Evolutionary conservation across 1,284 basidiomycete species (phyloP), one percentile per base, ranked within the genome.

Genomic region (Ganoderma sinense): DNA sequence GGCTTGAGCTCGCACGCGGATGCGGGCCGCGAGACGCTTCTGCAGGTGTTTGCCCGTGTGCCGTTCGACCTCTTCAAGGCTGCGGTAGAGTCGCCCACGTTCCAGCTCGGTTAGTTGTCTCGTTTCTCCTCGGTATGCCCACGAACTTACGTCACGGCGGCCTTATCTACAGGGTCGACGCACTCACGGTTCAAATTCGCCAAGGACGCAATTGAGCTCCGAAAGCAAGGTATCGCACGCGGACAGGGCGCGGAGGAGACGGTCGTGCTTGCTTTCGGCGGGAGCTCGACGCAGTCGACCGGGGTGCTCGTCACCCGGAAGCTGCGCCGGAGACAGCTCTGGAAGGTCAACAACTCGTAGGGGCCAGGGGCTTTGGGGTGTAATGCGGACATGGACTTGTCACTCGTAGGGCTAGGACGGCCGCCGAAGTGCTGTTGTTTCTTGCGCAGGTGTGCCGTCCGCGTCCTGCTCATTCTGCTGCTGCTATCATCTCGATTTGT

Each of bases 131-230:
- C 53, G 33, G 36, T 1, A 60, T 13, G 29, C 23, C 2, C 53
- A 39, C 8, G 26, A 31, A 39, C 39, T 67, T 26, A 62, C 64
- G 61, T 60, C 33, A 59, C 61, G 18, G 65, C 31, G 33, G 62
- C 58, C 16, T 29, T 70, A 66, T 39, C 53, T 65, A 53, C 75
- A 92, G 93, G 92, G 56, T 89, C 92, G 70, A 93, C 94, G 81
- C 94, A 96, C 78, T 88, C 90, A 70, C 90, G 95, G 63, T 97
- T 96, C 83, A 92, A 91, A 76, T 97, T 96, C 80, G 94, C 94
- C 14, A 96, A 96, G 81, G 93, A 94, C 73, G 93, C 90, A 13
- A 93, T 96, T 77, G 92, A 94, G 74, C 77, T 91, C 76, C 87
- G 95, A 74, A 96, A 94, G 81, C 86, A 85, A 72, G 89, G 87